A percentile compares a stretch with the other conserved stretches of the same genome.
Conservation (phyloP, 1,284 basidiomycete genomes). For the Ganoderma leucocontextum region DNA sequence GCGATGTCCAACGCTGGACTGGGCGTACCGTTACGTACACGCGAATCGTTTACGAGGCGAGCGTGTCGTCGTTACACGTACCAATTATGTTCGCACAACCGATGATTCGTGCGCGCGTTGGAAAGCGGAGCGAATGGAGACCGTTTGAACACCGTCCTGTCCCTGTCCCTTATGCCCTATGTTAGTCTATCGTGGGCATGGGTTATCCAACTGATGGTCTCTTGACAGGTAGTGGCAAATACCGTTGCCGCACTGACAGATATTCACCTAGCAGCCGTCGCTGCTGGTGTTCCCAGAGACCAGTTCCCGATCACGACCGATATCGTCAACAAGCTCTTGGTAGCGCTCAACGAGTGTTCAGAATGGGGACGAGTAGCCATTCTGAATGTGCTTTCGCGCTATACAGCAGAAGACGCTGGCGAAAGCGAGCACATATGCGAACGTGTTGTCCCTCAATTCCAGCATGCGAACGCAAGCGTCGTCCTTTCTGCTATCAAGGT, state of each 20-base stretch:
- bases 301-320: conserved; percentile 85
- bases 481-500: conserved; percentile 96
- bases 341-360: conserved; percentile 97
- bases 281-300: conserved; percentile 67
- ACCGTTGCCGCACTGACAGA: conserved; percentile 94
- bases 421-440: conserved; percentile 99
- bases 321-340: conserved; percentile 89
- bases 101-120: background rate
- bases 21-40: background rate
- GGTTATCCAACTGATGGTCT: background rate
- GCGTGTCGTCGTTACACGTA: background rate
- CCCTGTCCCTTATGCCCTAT: background rate
- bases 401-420: conserved; percentile 85
- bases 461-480: conserved; percentile 95
- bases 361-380: conserved; percentile 99
- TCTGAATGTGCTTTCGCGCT: conserved; percentile 86
- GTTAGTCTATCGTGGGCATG: background rate
- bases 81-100: background rate
- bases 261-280: conserved; percentile 78
- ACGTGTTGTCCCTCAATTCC: conserved; percentile 97
- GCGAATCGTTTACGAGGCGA: background rate
- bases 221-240: conserved; percentile 89
- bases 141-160: too few species aligned
- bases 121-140: background rate
- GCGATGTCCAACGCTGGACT: background rate